Percentiles rank a stretch among this genome's conserved stretches.
Conservation (phyloP, 257 asterid species). For the Solanum stenotomum region DNA sequence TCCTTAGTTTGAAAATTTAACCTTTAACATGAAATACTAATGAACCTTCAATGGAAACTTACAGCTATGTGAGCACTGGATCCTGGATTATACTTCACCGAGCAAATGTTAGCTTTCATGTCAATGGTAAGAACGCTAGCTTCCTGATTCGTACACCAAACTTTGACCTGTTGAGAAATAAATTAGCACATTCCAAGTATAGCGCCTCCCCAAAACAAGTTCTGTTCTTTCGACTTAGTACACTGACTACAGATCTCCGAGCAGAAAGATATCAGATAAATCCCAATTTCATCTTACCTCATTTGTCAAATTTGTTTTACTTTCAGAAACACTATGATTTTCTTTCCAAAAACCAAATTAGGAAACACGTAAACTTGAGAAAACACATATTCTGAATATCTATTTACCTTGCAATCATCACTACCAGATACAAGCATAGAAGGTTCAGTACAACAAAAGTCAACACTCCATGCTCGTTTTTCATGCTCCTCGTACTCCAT, state of each 20-base stretch:
- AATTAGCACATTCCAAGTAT: not conserved
- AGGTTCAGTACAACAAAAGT: constrained; percentile 73
- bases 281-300: not conserved
- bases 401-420: constrained; percentile 82
- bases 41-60: constrained; percentile 1
- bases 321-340: not conserved
- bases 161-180: constrained; percentile 50
- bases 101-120: constrained; percentile 90
- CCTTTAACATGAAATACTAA: not conserved
- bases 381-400: not conserved
- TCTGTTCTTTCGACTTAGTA: not conserved
- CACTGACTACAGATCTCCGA: not conserved
- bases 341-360: not conserved
- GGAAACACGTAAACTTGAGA: not conserved
- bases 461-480: constrained; percentile 94
- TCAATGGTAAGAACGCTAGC: constrained; percentile 72
- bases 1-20: not conserved
- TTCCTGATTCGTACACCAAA: constrained; percentile 88
- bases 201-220: not conserved
- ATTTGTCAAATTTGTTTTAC: not conserved
- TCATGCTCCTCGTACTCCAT: constrained; percentile 96
- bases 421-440: constrained; percentile 90
- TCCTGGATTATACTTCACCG: constrained; percentile 89
- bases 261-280: not conserved
- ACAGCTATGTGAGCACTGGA: constrained; percentile 72